Evolutionary conservation across 2,329 filamentous ascomycete genomes (phyloP).

Genomic region (Aspergillus texensis): DNA sequence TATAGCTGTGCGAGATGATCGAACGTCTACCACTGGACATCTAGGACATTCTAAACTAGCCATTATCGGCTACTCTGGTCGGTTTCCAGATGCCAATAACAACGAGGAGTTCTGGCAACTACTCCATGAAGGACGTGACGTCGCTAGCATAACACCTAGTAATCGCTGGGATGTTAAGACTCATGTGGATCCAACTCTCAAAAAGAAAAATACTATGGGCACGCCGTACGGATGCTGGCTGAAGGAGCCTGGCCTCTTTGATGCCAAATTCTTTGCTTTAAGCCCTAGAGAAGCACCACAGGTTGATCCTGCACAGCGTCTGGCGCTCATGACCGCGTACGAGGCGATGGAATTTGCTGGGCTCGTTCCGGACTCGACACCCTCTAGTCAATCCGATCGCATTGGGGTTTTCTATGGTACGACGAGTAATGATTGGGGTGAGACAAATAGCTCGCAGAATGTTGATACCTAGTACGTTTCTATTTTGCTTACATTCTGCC

Average conservation of each 20-base stretch:
- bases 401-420: constrained; percentile 76
- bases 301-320: constrained; percentile 78
- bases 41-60: constrained; percentile 66
- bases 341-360: constrained; percentile 82
- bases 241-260: constrained; percentile 75
- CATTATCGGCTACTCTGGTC: constrained; percentile 80
- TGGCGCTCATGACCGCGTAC: constrained; percentile 75
- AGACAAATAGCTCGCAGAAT: constrained; percentile 72
- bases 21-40: neutral
- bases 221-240: constrained; percentile 77
- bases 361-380: constrained; percentile 71
- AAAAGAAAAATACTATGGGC: constrained; percentile 74
- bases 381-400: constrained; percentile 65
- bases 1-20: neutral
- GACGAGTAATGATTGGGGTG: constrained; percentile 76
- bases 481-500: neutral
- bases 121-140: constrained; percentile 73
- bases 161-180: constrained; percentile 75
- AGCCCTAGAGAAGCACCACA: constrained; percentile 78
- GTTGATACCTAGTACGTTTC: constrained; percentile 65
- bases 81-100: constrained; percentile 73
- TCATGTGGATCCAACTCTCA: constrained; percentile 72
- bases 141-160: constrained; percentile 61
- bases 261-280: constrained; percentile 87
- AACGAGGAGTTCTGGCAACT: constrained; percentile 75